phyloP scores from a whole-genome alignment of 257 asterid genomes.

The Solanum corneliomulleri region DNA sequence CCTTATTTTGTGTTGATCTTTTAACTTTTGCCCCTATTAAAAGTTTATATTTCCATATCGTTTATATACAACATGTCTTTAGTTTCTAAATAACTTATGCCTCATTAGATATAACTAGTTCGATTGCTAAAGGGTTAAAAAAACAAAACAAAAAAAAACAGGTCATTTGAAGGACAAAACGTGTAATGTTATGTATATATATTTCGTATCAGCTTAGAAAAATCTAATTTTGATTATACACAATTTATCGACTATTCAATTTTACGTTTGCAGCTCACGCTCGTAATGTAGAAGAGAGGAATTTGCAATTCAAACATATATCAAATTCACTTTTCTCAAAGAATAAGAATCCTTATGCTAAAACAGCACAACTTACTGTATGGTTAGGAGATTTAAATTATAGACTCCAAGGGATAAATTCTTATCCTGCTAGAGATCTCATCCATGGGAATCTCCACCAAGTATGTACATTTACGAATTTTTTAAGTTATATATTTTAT shows the following conservation, averaged over 20 bases:
- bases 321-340: conserved; percentile 44
- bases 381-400: conserved; percentile 79
- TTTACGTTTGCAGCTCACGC: conserved; percentile 43
- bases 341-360: conserved; percentile 29
- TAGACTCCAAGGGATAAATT: conserved; percentile 43
- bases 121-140: background rate
- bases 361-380: conserved; percentile 37
- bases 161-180: background rate
- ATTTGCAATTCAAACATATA: conserved; percentile 39
- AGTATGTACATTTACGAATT: conserved; percentile 5
- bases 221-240: background rate
- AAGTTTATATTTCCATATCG: background rate
- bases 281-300: conserved; percentile 50
- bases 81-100: background rate
- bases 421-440: conserved; percentile 44
- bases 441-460: conserved; percentile 35
- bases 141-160: rapidly evolving
- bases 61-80: background rate
- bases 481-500: background rate
- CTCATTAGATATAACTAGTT: background rate
- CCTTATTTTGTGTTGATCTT: background rate
- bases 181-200: background rate
- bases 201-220: background rate
- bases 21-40: background rate
- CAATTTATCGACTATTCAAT: background rate